Base-by-base conservation (phyloP, 2,329 filamentous ascomycete genomes). In the Xenoacremonium recifei region DNA sequence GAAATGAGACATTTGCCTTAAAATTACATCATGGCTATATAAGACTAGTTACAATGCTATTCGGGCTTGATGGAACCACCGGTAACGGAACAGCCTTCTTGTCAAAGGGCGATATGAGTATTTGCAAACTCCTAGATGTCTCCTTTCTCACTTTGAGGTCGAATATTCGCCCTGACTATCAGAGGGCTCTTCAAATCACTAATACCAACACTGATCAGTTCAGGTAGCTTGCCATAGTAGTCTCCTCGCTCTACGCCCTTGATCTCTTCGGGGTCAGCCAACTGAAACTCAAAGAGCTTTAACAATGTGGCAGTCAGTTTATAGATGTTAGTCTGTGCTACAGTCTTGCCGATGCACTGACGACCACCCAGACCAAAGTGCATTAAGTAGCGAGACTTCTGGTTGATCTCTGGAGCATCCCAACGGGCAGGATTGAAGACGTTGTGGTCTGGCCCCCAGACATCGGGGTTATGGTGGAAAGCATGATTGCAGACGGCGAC, bases 301-400 rank as follows among this genome's bases (percentile, higher is more conserved):
- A 48, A 21, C 3, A 48, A 23, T 4, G 46, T 48, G 30, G 39
- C 39, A 21, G 35, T 31, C 20, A 46, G 27, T 15, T 48, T 48
- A 21, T 48, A 48, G 27, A 48, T 48, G 16, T 46, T 48, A 1
- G 46, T 46, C 36, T 45, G 42, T 17, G 42, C 46, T 4, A 48
- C 36, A 5, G 46, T 43, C 37, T 48, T 48, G 7, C 46, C 46
- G 16, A 48, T 34, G 37, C 46, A 48, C 21, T 48, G 46, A 10
- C 46, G 42, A 13, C 46, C 43, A n/a, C 46, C 46, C n/a, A 46
- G n/a, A 5, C 46, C 43, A 27, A 48, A 48, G 35, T 48, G 46
- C 46, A 48, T 48, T n/a, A 48, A 6, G 19, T 33, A 32, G 9
- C 43, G 42, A 11, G 36, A 37, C 5, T 33, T 35, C 13, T 46